Evolutionary conservation across 345 rosid species (phyloP), one percentile per base, ranked within the genome.

Genomic region (Citrus glauca): DNA sequence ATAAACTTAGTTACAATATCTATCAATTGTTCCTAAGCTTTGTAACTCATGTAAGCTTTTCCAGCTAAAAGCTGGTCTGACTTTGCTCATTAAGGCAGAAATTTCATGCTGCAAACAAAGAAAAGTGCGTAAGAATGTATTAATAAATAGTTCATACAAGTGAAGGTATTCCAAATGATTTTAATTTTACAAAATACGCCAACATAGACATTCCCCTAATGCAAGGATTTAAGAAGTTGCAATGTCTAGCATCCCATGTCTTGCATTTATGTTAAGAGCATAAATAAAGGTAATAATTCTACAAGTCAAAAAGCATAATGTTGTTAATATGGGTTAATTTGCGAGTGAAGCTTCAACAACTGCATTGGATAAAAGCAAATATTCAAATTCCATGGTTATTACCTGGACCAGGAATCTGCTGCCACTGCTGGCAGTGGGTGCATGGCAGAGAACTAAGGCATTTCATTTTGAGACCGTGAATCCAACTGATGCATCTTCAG

Each of bases 401-500:
- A 91, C 98, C 90, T 25, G 90, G 75, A 83, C 88, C 93, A 71
- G 85, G 80, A 89, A 81, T 77, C 82, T 77, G 84, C 72, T 85
- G 73, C 74, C 79, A 85, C 74, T 85, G 71, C 88, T 82, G 27
- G 74, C 76, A 81, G 85, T 9, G 32, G 65, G 81, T 84, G 40
- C 88, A 38, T 37, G 40, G 40, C 40, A 88, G 20, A 74, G 88
- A 61, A 83, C 87, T 85, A 61, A 42, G 91, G 84, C 57, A 80
- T 78, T 55, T 76, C 7, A 72, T 20, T 85, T 81, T 85, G 91
- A 59, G 94, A 88, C 84, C 84, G 91, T 72, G 77, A 82, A 85
- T 93, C 98, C 91, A 94, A 83, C 59, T 94, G 76, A 68, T 91
- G 87, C 98, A 94, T 89, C 92, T 94, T 93, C 88, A 89, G 65